A percentile compares a stretch with the other conserved stretches of the same genome.
phyloP scores from a whole-genome alignment of 176 grass and related monocot genomes.

The Rhynchospora pubera region DNA sequence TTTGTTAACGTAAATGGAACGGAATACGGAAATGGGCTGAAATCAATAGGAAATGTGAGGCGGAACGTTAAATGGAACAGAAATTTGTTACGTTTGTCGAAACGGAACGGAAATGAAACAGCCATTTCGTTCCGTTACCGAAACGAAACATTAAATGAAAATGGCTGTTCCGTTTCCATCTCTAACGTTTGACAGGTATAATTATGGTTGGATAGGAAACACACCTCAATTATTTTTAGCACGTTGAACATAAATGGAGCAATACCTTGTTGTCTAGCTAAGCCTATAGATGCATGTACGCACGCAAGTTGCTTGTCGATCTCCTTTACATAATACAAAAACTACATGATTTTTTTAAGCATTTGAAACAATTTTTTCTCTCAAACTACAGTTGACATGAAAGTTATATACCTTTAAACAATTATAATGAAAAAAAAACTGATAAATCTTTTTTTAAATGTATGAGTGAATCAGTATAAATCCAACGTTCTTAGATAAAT shows the following conservation, averaged over 20 bases:
- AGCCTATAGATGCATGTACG: too few relatives aligned
- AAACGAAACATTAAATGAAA: too few relatives aligned
- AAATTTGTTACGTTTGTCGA: too few relatives aligned
- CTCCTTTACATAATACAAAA: neutral
- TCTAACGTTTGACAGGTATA: too few relatives aligned
- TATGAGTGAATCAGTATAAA: neutral
- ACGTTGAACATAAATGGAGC: neutral
- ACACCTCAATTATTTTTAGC: neutral
- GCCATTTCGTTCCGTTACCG: too few relatives aligned
- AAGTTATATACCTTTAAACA: neutral
- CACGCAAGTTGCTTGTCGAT: neutral
- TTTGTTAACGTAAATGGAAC: too few relatives aligned
- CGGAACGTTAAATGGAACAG: too few relatives aligned
- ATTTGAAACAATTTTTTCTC: neutral
- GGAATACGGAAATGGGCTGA: too few relatives aligned
- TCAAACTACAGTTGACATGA: neutral
- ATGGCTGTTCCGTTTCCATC: too few relatives aligned
- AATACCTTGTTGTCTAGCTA: neutral
- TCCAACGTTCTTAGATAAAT: neutral
- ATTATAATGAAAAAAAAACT: neutral
- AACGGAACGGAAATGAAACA: too few relatives aligned
- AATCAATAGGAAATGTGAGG: too few relatives aligned
- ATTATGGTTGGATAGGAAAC: neutral
- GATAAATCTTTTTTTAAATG: neutral
- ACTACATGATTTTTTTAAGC: neutral